Conservation (phyloP, 768 basidiomycete species). For the Pleurotus tuoliensis region DNA sequence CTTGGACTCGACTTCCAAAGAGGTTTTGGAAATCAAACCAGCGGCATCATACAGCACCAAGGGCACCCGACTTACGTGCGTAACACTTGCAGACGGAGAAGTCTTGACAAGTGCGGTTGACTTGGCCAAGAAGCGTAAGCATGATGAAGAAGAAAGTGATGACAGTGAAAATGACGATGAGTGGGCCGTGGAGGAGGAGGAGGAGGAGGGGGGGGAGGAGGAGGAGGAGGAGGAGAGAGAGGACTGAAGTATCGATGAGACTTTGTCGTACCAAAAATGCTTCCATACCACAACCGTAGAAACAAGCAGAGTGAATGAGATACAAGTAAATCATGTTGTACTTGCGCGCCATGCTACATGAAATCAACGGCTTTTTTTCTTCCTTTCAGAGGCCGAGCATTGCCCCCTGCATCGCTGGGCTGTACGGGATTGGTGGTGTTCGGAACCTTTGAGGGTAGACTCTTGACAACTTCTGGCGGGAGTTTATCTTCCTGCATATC, state of each 20-base stretch:
- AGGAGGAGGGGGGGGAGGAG: constrained; percentile 25
- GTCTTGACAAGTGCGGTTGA: constrained; percentile 10
- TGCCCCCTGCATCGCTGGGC: constrained; percentile 18
- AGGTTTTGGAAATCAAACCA: constrained; percentile 42
- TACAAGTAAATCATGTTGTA: too few relatives aligned
- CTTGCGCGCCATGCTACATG: constrained; percentile 37
- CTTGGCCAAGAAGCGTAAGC: constrained; percentile 26
- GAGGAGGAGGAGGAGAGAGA: constrained; percentile 19
- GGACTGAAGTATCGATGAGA: background rate
- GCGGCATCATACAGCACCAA: constrained; percentile 77
- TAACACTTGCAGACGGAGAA: constrained; percentile 54
- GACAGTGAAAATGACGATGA: constrained; percentile 21
- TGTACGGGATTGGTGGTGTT: constrained; percentile 9
- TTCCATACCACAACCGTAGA: background rate
- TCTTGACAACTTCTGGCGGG: constrained; percentile 44
- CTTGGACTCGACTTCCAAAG: constrained; percentile 11
- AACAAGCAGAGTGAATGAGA: too few relatives aligned
- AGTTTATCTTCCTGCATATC: constrained; percentile 74
- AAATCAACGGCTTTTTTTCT: constrained; percentile 77
- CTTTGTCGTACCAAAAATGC: too few relatives aligned
- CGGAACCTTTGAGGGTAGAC: constrained; percentile 17
- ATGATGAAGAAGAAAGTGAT: constrained; percentile 29
- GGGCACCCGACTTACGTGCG: constrained; percentile 80
- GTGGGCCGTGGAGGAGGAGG: constrained; percentile 18
- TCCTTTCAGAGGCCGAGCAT: constrained; percentile 29